phyloP scores from a whole-genome alignment of 345 rosid genomes.

The Clarkia xantiana region DNA sequence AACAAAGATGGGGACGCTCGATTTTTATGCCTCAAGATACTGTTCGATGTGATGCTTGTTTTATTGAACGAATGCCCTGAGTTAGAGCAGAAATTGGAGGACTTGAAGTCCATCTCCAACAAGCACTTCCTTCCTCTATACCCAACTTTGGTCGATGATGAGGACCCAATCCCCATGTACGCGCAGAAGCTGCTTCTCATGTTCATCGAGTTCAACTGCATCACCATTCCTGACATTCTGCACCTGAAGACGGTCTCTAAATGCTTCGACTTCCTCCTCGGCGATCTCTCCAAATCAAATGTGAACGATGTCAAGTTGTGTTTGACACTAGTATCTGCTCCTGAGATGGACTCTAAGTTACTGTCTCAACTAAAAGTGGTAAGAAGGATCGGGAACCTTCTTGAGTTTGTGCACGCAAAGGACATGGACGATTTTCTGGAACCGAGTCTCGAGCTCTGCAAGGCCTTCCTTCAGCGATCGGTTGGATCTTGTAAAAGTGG shows the following conservation, averaged over 20 bases:
- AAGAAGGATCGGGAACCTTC: constrained; percentile 70
- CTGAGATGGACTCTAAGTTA: constrained; percentile 82
- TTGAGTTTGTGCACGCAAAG: constrained; percentile 77
- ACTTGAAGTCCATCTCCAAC: constrained; percentile 60
- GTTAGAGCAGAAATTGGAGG: constrained; percentile 35
- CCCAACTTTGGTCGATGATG: constrained; percentile 82
- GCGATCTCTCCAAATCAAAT: constrained; percentile 75
- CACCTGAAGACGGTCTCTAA: constrained; percentile 73
- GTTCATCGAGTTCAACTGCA: constrained; percentile 66
- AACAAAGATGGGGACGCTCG: constrained; percentile 91
- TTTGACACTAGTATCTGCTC: constrained; percentile 81
- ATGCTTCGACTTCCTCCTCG: constrained; percentile 84
- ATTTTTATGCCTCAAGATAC: constrained; percentile 75
- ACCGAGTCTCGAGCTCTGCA: constrained; percentile 70
- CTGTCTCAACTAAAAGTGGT: constrained; percentile 77
- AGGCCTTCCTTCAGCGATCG: constrained; percentile 62
- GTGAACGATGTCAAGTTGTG: constrained; percentile 86
- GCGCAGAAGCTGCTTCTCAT: constrained; percentile 92
- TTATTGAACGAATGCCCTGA: constrained; percentile 53
- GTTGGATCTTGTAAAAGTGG: constrained; percentile 39
- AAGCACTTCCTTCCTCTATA: constrained; percentile 88
- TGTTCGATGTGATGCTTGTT: constrained; percentile 68
- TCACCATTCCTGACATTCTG: constrained; percentile 60
- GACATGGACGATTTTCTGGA: constrained; percentile 96
- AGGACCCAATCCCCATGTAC: constrained; percentile 94